These are phyloP conservation scores for Basipetospora sp. DNA, from an alignment of 2,329 filamentous ascomycete species.

Conservation along the genomic window DNA sequence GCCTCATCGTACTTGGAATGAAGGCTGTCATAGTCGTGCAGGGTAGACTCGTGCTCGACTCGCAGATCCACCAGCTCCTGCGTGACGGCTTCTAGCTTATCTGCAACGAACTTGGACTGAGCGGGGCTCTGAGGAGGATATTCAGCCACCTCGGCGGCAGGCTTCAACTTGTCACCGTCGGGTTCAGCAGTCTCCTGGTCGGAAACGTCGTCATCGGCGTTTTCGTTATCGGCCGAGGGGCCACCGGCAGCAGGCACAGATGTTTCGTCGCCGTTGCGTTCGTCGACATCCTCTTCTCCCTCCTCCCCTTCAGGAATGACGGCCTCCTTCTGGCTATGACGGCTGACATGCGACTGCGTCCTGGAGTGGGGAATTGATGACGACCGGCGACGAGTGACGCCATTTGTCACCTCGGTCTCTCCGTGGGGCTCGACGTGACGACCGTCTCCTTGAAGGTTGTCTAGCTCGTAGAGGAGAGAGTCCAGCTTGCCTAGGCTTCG, in stretches of 20 bases:
- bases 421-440: constrained; percentile 21
- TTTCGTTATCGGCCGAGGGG: too few species aligned
- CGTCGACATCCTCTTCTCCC: constrained; percentile 27
- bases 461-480: constrained; percentile 78
- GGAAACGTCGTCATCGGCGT: not conserved
- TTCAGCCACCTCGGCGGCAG: constrained; percentile 14
- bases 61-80: constrained; percentile 84
- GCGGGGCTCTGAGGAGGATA: constrained; percentile 52
- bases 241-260: too few species aligned
- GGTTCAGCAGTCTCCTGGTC: constrained; percentile 1
- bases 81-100: constrained; percentile 81
- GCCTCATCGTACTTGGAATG: constrained; percentile 84
- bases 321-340: constrained; percentile 38
- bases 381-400: constrained; percentile 25
- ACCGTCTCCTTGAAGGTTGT: constrained; percentile 53
- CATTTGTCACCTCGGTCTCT: constrained; percentile 16
- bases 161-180: constrained; percentile 5
- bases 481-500: constrained; percentile 89
- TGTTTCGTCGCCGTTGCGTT: constrained; percentile 5
- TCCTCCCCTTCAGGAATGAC: constrained; percentile 40
- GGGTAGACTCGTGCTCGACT: constrained; percentile 73
- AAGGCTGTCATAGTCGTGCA: constrained; percentile 68
- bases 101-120: constrained; percentile 72
- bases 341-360: constrained; percentile 39
- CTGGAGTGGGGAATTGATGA: constrained; percentile 36